phyloP scores from a whole-genome alignment of 1,284 basidiomycete species.

The Fistulinella cinereoalba region DNA sequence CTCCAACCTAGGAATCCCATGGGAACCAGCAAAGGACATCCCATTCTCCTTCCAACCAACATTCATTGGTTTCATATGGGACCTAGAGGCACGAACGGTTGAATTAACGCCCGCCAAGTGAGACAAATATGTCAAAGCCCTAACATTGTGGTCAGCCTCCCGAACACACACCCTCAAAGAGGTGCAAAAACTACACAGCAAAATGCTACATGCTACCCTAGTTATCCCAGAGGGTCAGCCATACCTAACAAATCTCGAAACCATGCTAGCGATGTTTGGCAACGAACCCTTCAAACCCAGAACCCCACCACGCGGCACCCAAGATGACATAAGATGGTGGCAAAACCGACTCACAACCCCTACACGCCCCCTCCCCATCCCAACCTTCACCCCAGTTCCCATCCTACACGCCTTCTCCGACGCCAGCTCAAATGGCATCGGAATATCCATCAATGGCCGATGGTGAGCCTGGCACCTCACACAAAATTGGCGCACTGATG shows the following conservation, averaged over 20 bases:
- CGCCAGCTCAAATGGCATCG: slow-evolving; percentile 13
- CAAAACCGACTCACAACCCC: not conserved
- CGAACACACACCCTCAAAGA: slow-evolving; percentile 26
- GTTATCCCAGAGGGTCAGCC: slow-evolving; percentile 32
- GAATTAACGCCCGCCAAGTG: not conserved
- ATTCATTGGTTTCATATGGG: slow-evolving; percentile 25
- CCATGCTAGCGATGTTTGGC: slow-evolving; percentile 19
- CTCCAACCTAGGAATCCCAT: slow-evolving; percentile 34
- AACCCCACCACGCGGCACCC: not conserved
- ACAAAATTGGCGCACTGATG: slow-evolving; percentile 1
- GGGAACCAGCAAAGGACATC: slow-evolving; percentile 21
- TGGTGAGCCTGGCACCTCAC: slow-evolving; percentile 16
- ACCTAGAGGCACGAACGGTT: not conserved
- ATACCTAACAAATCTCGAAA: slow-evolving; percentile 34
- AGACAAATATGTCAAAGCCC: too few relatives aligned
- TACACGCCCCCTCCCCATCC: not conserved
- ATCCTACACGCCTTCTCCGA: not conserved
- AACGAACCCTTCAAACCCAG: slow-evolving; percentile 28
- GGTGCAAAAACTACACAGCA: slow-evolving; percentile 33
- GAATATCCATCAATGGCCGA: slow-evolving; percentile 7
- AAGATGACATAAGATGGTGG: not conserved
- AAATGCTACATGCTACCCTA: slow-evolving; percentile 31
- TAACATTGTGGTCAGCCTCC: too few relatives aligned
- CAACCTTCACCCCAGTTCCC: not conserved
- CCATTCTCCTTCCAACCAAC: slow-evolving; percentile 2